phyloP scores from a whole-genome alignment of 495 filamentous ascomycete species.

The Lasiosphaeris hirsuta region DNA sequence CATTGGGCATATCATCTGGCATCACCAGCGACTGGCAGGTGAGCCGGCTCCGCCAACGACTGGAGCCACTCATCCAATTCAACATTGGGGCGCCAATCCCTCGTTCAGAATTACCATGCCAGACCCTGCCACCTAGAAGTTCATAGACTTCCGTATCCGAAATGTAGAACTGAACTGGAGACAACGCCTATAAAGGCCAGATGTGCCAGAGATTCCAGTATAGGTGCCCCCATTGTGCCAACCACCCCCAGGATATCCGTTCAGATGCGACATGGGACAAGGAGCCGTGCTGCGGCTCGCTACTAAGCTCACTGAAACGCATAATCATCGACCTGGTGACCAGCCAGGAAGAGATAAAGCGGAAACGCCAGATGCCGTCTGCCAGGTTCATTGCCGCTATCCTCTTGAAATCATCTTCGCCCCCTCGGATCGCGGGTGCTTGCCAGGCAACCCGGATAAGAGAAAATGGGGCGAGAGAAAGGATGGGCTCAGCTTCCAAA shows the following conservation, averaged over 20 bases:
- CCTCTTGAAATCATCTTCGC: constrained; percentile 19
- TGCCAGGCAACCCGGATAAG: constrained; percentile 49
- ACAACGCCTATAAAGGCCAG: no score
- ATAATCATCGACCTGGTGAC: constrained; percentile 26
- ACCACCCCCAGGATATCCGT: constrained; percentile 11
- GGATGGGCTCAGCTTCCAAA: constrained; percentile 48
- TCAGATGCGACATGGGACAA: constrained; percentile 5
- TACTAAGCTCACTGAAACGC: constrained; percentile 31
- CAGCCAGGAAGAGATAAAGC: constrained; percentile 27
- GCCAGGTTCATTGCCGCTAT: constrained; percentile 23
- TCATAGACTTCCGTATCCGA: no score
- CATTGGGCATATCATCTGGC: constrained; percentile 27
- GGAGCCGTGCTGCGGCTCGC: constrained; percentile 26
- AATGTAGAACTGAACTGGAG: no score
- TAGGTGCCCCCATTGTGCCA: background rate
- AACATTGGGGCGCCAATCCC: no score
- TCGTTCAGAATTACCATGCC: no score
- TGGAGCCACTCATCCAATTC: constrained; percentile 8
- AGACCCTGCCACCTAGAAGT: no score
- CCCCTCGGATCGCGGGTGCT: constrained; percentile 36
- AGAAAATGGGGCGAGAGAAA: constrained; percentile 39
- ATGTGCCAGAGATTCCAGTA: background rate
- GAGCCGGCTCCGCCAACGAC: constrained; percentile 20
- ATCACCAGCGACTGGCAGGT: constrained; percentile 29
- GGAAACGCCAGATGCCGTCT: constrained; percentile 14